These are phyloP conservation scores for Boletus rex-veris DNA, from an alignment of 768 basidiomycete species.

Conservation along the genomic window DNA sequence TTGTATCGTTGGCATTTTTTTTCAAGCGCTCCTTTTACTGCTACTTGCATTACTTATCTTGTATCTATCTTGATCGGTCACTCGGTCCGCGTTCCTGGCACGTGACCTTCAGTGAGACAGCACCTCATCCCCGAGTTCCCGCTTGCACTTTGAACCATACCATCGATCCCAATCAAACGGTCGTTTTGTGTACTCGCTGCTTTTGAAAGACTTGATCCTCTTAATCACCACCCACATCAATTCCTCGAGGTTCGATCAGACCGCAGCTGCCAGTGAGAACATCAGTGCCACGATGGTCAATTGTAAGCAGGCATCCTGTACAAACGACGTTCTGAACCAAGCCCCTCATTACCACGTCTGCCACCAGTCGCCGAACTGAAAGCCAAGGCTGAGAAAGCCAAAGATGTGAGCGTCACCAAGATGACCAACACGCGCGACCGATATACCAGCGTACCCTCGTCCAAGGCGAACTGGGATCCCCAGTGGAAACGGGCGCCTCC, in stretches of 20 bases:
- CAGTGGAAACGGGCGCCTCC: slow-evolving; percentile 46
- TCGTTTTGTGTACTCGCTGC: background rate
- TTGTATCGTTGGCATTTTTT: background rate
- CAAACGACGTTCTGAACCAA: background rate
- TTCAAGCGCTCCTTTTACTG: background rate
- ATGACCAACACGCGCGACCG: slow-evolving; percentile 54
- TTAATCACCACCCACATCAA: background rate
- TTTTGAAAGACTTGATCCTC: background rate
- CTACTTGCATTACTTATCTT: slow-evolving; percentile 4
- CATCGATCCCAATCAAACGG: background rate
- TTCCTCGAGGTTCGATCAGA: background rate
- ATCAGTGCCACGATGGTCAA: slow-evolving; percentile 23
- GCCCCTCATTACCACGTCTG: background rate
- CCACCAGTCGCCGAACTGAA: slow-evolving; percentile 60
- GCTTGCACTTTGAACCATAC: no score
- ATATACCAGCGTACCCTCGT: slow-evolving; percentile 52
- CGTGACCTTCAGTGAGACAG: background rate
- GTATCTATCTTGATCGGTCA: background rate
- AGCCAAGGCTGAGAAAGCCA: slow-evolving; percentile 59
- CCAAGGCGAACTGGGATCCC: slow-evolving; percentile 63
- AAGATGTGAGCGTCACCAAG: slow-evolving; percentile 51
- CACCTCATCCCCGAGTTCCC: no score
- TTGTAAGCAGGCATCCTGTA: slow-evolving; percentile 22
- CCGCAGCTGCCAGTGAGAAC: background rate
- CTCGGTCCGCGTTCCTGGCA: background rate